A percentile compares a stretch with the other conserved stretches of the same genome.
phyloP scores from a whole-genome alignment of 2,329 filamentous ascomycete genomes.

The Penicillium sp. region DNA sequence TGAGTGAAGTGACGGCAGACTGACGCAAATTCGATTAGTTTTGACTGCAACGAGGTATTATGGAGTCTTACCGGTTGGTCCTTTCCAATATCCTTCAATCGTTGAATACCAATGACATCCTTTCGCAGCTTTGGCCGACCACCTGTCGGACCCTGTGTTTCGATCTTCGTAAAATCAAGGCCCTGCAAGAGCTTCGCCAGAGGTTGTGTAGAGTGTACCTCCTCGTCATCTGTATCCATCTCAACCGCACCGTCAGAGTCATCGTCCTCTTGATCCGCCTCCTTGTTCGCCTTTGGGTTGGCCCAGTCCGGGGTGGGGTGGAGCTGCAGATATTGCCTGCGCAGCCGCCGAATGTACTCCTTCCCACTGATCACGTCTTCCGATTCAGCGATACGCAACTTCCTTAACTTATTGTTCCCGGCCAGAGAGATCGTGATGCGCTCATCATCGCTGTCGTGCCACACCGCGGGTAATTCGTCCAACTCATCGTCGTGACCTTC shows the following conservation, averaged over 20 bases:
- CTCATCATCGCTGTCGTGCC: conserved; percentile 97
- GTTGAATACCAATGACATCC: conserved; percentile 88
- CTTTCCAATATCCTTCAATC: conserved; percentile 82
- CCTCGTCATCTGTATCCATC: conserved; percentile 62
- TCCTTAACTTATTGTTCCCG: conserved; percentile 74
- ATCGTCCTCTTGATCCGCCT: conserved; percentile 48
- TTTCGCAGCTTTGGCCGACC: conserved; percentile 77
- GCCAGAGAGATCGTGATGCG: conserved; percentile 82
- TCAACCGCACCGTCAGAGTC: conserved; percentile 55
- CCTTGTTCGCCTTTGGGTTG: conserved; percentile 45
- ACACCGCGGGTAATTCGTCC: conserved; percentile 53
- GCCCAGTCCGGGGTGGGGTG: conserved; percentile 69
- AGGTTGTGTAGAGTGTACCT: conserved; percentile 71
- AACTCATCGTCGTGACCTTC: conserved; percentile 39
- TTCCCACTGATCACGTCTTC: conserved; percentile 87
- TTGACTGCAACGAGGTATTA: not conserved
- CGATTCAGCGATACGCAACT: conserved; percentile 77
- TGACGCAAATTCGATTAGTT: conserved; percentile 22
- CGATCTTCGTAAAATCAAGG: conserved; percentile 64
- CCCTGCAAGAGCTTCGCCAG: conserved; percentile 80
- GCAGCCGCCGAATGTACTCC: conserved; percentile 81
- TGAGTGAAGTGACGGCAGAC: conserved; percentile 79
- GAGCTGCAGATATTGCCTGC: conserved; percentile 73
- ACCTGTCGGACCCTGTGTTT: conserved; percentile 45
- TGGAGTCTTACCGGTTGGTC: conserved; percentile 64